Evolutionary conservation across 495 filamentous ascomycete species (phyloP).

Genomic region (Astrothelium macrocarpum): DNA sequence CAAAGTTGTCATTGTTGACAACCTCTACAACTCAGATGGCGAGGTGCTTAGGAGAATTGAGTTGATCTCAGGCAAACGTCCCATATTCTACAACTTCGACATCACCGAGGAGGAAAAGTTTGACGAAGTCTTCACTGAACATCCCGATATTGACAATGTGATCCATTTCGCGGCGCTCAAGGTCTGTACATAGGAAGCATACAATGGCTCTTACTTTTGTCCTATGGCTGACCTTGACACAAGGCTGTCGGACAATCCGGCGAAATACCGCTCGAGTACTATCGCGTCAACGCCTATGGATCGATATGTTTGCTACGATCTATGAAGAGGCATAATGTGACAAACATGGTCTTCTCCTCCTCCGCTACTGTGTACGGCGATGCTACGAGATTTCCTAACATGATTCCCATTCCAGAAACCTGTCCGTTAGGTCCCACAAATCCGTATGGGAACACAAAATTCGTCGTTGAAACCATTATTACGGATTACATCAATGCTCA

Average conservation of each 20-base stretch:
- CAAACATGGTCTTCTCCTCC: conserved; percentile 95
- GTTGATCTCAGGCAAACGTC: conserved; percentile 80
- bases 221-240: conserved; percentile 3
- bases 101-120: conserved; percentile 75
- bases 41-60: conserved; percentile 89
- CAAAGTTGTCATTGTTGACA: conserved; percentile 92
- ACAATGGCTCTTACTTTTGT: neutral
- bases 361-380: conserved; percentile 97
- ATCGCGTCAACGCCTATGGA: conserved; percentile 90
- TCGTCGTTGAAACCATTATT: conserved; percentile 81
- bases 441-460: conserved; percentile 93
- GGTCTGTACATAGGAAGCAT: conserved; percentile 40
- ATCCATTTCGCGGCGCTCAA: conserved; percentile 98
- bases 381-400: conserved; percentile 88
- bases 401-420: conserved; percentile 97
- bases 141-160: conserved; percentile 91
- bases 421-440: conserved; percentile 96
- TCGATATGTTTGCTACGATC: conserved; percentile 76
- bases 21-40: conserved; percentile 85
- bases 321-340: conserved; percentile 82
- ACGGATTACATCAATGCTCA: conserved; percentile 82
- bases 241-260: conserved; percentile 93
- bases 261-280: conserved; percentile 96
- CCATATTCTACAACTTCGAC: conserved; percentile 76
- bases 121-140: conserved; percentile 77